phyloP scores from a whole-genome alignment of 192 early-diverging fungal species.

The Thoreauomyces humboldtii region DNA sequence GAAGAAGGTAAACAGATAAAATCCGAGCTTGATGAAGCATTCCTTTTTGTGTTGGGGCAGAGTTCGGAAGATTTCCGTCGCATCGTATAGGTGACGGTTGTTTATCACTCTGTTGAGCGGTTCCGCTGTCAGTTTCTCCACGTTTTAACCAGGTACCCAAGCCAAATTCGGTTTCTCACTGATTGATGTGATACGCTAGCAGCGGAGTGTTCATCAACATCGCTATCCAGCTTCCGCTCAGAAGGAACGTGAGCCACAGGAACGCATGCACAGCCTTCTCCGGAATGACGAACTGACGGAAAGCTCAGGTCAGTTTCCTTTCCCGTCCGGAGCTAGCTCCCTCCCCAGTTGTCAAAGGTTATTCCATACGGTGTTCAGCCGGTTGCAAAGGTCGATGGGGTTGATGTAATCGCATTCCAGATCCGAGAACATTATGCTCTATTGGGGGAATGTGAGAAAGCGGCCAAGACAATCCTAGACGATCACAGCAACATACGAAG shows the following conservation, averaged over 20 bases:
- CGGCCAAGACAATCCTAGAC: not conserved
- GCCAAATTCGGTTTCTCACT: too few relatives aligned
- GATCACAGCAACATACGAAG: conserved; percentile 61
- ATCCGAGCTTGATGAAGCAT: conserved; percentile 94
- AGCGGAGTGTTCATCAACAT: conserved; percentile 84
- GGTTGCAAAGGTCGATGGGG: conserved; percentile 96
- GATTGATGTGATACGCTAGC: conserved; percentile 80
- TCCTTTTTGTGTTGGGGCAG: conserved; percentile 91
- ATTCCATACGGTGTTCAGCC: conserved; percentile 79
- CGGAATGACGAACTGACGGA: conserved; percentile 85
- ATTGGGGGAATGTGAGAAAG: conserved; percentile 2
- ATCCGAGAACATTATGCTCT: conserved; percentile 78
- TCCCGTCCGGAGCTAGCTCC: too few relatives aligned
- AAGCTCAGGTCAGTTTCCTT: not conserved
- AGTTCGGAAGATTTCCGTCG: conserved; percentile 97
- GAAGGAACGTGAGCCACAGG: conserved; percentile 77
- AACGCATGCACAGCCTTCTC: conserved; percentile 84
- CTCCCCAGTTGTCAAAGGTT: not conserved
- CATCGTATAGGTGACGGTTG: conserved; percentile 91
- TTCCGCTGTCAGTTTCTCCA: too few relatives aligned
- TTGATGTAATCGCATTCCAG: conserved; percentile 99
- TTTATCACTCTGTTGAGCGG: conserved; percentile 79
- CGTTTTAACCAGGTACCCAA: too few relatives aligned
- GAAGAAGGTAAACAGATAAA: conserved; percentile 94
- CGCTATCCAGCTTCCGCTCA: conserved; percentile 87